Evolutionary conservation across 2,329 filamentous ascomycete species (phyloP), one percentile per base, ranked within the genome.

Genomic region (Byssochlamys sp.): DNA sequence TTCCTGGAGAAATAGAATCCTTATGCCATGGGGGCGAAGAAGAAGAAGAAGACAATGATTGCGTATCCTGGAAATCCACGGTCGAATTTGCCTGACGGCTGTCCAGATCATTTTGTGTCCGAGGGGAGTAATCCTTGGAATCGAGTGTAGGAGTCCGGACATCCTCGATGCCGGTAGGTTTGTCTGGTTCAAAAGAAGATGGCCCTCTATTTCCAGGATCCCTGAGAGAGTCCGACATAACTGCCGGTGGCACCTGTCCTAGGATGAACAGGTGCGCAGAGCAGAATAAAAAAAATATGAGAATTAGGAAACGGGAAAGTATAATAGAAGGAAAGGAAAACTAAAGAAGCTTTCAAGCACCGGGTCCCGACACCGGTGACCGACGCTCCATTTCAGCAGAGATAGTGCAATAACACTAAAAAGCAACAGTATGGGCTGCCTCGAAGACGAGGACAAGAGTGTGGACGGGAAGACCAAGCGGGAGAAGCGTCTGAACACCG

Each of bases 151-250:
- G 26, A 45, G 14, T 35, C 31, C 31, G 39, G n/a, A 54, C 45
- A 56, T 53, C 59, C 55, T 60, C 57, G 33, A 52, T 57, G 24
- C 52, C 55, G 59, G 59, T 53, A 49, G 57, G 33, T 48, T 56
- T 58, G 54, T 63, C 61, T 25, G 61, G 60, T 54, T 63, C 58
- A 58, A 63, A 65, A 26, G 61, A 61, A 53, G 60, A 62, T 55
- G 61, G 58, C 39, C 60, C 58, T 48, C 53, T 55, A 54, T 59
- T 62, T 29, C 52, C 54, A 54, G 60, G 53, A 27, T 55, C 55
- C 54, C 54, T 55, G 52, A 55, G 53, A 26, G 53, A 50, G 29
- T 55, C 58, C 52, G 59, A 52, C 60, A 62, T 62, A 33, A 59
- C 51, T 61, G 54, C 56, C 35, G 24, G 39, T n/a, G 53, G 33